A percentile compares a stretch with the other conserved stretches of the same genome.
phyloP scores from a whole-genome alignment of 2,329 filamentous ascomycete genomes.

The Verticillium isaacii region DNA sequence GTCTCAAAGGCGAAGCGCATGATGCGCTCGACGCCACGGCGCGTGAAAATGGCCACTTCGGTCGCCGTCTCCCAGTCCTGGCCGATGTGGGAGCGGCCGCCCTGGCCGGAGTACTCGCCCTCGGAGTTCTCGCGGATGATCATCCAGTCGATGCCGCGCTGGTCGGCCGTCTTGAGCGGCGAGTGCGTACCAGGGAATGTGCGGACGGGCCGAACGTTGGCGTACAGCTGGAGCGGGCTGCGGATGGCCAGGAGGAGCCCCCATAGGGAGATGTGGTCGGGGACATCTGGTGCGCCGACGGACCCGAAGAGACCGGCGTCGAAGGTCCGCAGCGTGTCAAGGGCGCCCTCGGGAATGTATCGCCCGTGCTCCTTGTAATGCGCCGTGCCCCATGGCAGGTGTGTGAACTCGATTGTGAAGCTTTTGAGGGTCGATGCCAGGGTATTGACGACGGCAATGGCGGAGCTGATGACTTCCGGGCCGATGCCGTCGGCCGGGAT shows the following conservation, averaged over 20 bases:
- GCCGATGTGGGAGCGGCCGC: conserved; percentile 53
- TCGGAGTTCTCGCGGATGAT: conserved; percentile 64
- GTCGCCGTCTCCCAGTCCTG: conserved; percentile 56
- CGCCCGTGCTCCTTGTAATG: conserved; percentile 1
- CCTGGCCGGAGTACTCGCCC: conserved; percentile 61
- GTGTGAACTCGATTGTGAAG: conserved; percentile 1
- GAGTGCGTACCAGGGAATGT: conserved; percentile 54
- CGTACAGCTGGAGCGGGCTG: conserved; percentile 60
- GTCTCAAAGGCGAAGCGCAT: conserved; percentile 60
- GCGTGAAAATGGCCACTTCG: conserved; percentile 59
- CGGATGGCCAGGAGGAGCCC: conserved; percentile 58
- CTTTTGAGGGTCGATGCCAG: background rate
- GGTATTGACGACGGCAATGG: conserved; percentile 1
- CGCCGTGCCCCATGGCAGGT: conserved; percentile 1
- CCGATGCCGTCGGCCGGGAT: conserved; percentile 69
- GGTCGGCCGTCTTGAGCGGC: conserved; percentile 42
- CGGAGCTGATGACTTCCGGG: conserved; percentile 36
- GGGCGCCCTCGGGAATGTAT: conserved; percentile 2
- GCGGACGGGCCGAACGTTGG: conserved; percentile 59
- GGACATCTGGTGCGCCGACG: conserved; percentile 26
- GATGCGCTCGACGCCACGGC: conserved; percentile 53
- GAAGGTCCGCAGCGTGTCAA: conserved; percentile 17
- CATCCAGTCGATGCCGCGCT: conserved; percentile 57
- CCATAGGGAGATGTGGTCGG: conserved; percentile 65
- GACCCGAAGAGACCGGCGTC: conserved; percentile 26